Conservation (phyloP, 140 eudicot genomes). For the Anethum foeniculum region DNA sequence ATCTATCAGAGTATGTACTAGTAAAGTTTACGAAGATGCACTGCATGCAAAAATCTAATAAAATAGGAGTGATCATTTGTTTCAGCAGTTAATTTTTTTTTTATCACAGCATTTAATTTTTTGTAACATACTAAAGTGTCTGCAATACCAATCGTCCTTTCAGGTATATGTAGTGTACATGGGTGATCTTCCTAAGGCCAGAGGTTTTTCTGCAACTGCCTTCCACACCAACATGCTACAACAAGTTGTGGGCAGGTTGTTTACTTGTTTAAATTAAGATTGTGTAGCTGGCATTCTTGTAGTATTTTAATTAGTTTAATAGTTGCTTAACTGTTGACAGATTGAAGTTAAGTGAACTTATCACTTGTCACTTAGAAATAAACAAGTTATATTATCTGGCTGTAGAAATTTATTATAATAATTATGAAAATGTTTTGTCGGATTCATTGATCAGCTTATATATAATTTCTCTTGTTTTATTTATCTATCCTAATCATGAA, state of each 20-base stretch:
- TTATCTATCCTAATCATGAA: neutral
- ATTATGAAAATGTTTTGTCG: neutral
- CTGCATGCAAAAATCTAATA: neutral
- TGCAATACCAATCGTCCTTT: neutral
- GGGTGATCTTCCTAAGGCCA: slow-evolving; percentile 49
- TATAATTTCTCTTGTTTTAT: neutral
- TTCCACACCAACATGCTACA: slow-evolving; percentile 40
- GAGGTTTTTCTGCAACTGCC: slow-evolving; percentile 22
- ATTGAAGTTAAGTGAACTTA: neutral
- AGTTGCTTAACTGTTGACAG: neutral
- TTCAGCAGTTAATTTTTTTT: neutral
- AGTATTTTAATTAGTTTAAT: neutral
- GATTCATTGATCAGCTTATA: neutral
- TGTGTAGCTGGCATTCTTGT: neutral
- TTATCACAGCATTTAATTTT: neutral
- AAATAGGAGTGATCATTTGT: neutral
- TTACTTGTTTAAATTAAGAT: neutral
- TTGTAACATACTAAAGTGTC: neutral
- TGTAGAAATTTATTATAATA: no score
- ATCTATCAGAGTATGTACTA: neutral
- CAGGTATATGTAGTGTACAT: slow-evolving; percentile 58
- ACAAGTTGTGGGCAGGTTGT: slow-evolving; percentile 43
- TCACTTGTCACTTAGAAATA: neutral
- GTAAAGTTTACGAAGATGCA: neutral
- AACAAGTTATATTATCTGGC: neutral